Base-by-base conservation (phyloP, 305 asterid species). In the Solanum hybrid region DNA sequence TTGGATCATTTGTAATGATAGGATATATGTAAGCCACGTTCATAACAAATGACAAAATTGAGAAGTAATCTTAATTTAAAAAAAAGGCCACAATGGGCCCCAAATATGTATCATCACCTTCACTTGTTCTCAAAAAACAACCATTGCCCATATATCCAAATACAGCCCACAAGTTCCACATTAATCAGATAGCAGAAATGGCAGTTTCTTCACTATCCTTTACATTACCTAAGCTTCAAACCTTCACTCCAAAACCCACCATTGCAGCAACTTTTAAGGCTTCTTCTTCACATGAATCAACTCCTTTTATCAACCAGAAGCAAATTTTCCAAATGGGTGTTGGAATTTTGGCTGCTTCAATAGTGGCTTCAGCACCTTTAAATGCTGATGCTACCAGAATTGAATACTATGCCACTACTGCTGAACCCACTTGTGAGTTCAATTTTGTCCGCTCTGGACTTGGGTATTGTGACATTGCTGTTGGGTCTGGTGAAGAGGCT, bases 361-460 rank as follows among this genome's bases (percentile, higher is more conserved):
- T 94, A 88, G 95, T 95, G 87, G 91, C 95, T 5, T 93, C 95
- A 64, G 19, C 95, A 13, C 98, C 99, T 38, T 73, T 95, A 90
- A 95, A 91, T 91, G 97, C 98, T 15, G 94, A 92, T 56, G 98
- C 99, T 92, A 95, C 98, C 31, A 92, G 98, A 88, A 94, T 96
- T 37, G 94, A 96, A 92, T 96, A 96, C 93, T 96, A 91, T 89
- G 99, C 99, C 90, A 96, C 99, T 42, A 92, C 94, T 0, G 66
- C 98, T 10, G 98, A 96, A 89, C 99, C 99, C 3, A 89, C 95
- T 26, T 96, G 99, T 75, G 97, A 95, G 94, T 92, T 96, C 90
- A 95, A 78, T 64, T 95, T 93, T n/a, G 98, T 93, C 12, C 91
- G 90, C 8, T 96, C 98, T 14, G 98, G 98, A 6, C 99, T 96